Conservation (phyloP, 495 filamentous ascomycete genomes). For the Tuber magnatum region DNA sequence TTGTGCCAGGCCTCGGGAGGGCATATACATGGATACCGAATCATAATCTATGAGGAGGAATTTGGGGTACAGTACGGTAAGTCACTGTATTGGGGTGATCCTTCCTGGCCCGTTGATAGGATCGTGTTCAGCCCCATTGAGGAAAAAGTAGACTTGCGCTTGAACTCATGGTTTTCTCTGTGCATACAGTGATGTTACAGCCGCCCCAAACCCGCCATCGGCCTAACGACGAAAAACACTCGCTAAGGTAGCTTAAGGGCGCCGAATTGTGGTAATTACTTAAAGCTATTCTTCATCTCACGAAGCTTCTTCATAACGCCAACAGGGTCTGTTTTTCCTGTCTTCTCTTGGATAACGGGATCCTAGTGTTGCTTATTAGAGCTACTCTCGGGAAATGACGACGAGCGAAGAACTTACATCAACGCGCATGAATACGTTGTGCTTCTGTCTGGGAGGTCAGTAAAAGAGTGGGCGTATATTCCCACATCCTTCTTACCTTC, state of each 20-base stretch:
- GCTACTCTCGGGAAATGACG: background rate
- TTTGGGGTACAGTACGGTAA: no score
- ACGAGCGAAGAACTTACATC: constrained; percentile 51
- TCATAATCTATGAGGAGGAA: background rate
- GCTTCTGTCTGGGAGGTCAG: constrained; percentile 52
- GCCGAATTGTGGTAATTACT: constrained; percentile 45
- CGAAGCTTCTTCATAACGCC: constrained; percentile 80
- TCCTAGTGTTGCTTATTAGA: constrained; percentile 52
- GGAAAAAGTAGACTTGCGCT: background rate
- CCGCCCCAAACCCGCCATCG: background rate
- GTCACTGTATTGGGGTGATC: background rate
- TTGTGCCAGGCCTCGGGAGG: background rate
- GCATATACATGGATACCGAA: background rate
- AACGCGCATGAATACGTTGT: constrained; percentile 95
- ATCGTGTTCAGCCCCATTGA: background rate
- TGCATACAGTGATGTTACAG: background rate
- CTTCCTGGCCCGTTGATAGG: background rate
- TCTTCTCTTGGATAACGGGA: constrained; percentile 72
- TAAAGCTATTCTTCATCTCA: constrained; percentile 87
- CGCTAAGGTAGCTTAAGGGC: background rate
- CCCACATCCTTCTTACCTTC: constrained; percentile 56
- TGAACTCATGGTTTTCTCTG: background rate
- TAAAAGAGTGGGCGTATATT: background rate
- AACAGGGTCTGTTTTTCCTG: constrained; percentile 71
- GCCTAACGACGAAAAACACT: background rate